A percentile compares a stretch with the other conserved stretches of the same genome.
Conservation (phyloP, 495 filamentous ascomycete genomes). For the Neurospora pannonica region DNA sequence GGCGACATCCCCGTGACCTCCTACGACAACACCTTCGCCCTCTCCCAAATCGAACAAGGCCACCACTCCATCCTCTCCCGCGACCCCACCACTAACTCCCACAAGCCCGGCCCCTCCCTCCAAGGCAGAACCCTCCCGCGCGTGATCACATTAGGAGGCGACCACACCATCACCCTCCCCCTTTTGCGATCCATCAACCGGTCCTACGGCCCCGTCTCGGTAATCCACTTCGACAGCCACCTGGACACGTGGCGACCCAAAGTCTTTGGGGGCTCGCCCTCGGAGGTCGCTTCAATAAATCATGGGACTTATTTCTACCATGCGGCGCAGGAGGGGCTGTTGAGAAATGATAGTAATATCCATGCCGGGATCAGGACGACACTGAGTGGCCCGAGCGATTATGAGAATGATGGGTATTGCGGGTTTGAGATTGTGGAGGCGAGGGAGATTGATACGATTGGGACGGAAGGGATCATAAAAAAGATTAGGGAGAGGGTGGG, state of each 20-base stretch:
- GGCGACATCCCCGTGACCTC: constrained; percentile 79
- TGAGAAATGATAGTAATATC: constrained; percentile 57
- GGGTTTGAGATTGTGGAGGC: constrained; percentile 63
- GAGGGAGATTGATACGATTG: constrained; percentile 62
- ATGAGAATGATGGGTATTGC: constrained; percentile 56
- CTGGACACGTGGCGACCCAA: constrained; percentile 70
- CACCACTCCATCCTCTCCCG: constrained; percentile 44
- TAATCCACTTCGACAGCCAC: constrained; percentile 80
- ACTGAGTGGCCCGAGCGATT: constrained; percentile 63
- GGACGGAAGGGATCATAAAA: constrained; percentile 45
- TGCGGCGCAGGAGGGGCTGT: constrained; percentile 64
- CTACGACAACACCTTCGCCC: constrained; percentile 66
- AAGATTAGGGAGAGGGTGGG: constrained; percentile 45
- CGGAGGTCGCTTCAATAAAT: constrained; percentile 59
- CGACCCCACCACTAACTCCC: constrained; percentile 37
- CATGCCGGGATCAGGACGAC: constrained; percentile 74
- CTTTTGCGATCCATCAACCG: constrained; percentile 68
- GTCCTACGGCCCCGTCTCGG: constrained; percentile 69
- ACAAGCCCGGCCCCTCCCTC: constrained; percentile 38
- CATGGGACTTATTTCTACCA: constrained; percentile 86
- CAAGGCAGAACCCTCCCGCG: constrained; percentile 44
- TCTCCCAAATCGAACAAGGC: constrained; percentile 71
- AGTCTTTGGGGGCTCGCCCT: constrained; percentile 48
- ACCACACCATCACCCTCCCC: constrained; percentile 75
- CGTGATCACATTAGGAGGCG: constrained; percentile 72